Evolutionary conservation across 768 basidiomycete species (phyloP).

Genomic region (Naganishia vishniacii): DNA sequence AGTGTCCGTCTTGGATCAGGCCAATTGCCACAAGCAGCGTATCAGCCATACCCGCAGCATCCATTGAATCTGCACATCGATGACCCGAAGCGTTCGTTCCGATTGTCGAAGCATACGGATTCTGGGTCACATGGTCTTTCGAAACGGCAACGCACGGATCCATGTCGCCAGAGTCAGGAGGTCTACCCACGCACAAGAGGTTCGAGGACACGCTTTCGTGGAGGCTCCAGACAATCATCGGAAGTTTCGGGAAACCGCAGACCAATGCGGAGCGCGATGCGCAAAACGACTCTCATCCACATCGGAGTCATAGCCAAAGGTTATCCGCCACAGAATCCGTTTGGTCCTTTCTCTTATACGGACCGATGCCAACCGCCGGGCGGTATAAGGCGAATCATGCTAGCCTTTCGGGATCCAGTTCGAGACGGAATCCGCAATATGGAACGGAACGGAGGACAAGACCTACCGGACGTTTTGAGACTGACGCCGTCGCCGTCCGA

Average conservation of each 20-base stretch:
- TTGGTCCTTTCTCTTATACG: too few species aligned
- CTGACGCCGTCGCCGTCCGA: neutral
- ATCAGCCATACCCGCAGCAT: neutral
- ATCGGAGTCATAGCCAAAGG: neutral
- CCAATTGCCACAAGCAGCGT: neutral
- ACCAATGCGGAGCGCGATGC: neutral
- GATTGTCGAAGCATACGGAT: neutral
- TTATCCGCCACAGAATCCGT: neutral
- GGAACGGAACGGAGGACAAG: neutral
- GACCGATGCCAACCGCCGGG: too few species aligned
- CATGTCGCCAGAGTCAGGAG: neutral
- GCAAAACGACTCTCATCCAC: neutral
- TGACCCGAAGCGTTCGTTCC: neutral
- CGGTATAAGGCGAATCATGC: neutral
- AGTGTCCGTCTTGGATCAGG: neutral
- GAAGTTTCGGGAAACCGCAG: neutral
- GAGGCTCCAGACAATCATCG: neutral
- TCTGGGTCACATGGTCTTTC: neutral
- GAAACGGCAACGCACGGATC: constrained; percentile 8
- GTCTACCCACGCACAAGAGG: neutral
- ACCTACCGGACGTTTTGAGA: constrained; percentile 10
- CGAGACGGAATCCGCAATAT: neutral
- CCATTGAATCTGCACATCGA: neutral
- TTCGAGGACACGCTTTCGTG: neutral
- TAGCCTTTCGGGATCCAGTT: neutral